These are phyloP conservation scores for Acaromyces ingoldii DNA, from an alignment of 1,284 basidiomycete species.

Conservation along the genomic window DNA sequence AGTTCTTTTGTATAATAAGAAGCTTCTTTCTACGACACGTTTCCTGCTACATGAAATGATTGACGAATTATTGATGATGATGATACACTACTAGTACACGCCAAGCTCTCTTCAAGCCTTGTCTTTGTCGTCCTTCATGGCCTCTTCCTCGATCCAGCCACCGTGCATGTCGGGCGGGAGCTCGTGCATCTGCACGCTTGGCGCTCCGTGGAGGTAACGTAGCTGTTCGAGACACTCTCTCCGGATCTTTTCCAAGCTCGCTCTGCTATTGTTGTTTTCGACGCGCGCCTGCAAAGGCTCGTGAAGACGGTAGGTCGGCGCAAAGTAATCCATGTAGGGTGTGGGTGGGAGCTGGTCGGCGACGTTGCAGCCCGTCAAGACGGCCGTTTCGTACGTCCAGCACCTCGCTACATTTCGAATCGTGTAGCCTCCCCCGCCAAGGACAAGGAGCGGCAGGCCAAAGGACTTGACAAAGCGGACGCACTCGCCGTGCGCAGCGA, in stretches of 20 bases:
- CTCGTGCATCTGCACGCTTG: conserved; percentile 92
- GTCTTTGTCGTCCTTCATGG: not conserved
- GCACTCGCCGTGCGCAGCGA: conserved; percentile 96
- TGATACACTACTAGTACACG: not conserved
- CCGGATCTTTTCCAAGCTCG: conserved; percentile 72
- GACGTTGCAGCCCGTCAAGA: conserved; percentile 66
- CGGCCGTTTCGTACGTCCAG: conserved; percentile 96
- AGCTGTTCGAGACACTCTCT: conserved; percentile 82
- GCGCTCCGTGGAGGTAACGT: conserved; percentile 87
- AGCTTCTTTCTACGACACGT: not conserved
- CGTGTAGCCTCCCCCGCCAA: conserved; percentile 94
- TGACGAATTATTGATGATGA: not conserved
- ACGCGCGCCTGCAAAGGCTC: conserved; percentile 84
- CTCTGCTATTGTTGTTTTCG: conserved; percentile 82
- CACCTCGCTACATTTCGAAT: conserved; percentile 89
- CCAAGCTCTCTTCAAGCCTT: no score
- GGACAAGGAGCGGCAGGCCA: conserved; percentile 77
- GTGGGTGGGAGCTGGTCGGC: conserved; percentile 82
- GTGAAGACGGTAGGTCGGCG: conserved; percentile 85
- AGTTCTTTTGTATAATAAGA: not conserved
- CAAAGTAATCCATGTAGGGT: conserved; percentile 88
- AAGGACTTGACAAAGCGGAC: conserved; percentile 92
- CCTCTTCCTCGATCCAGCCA: conserved; percentile 70
- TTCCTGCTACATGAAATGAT: not conserved
- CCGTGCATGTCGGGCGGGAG: conserved; percentile 86